These are phyloP conservation scores for Taphrina pruni DNA, from an alignment of 1,139 yeast genomes.

Conservation along the genomic window DNA sequence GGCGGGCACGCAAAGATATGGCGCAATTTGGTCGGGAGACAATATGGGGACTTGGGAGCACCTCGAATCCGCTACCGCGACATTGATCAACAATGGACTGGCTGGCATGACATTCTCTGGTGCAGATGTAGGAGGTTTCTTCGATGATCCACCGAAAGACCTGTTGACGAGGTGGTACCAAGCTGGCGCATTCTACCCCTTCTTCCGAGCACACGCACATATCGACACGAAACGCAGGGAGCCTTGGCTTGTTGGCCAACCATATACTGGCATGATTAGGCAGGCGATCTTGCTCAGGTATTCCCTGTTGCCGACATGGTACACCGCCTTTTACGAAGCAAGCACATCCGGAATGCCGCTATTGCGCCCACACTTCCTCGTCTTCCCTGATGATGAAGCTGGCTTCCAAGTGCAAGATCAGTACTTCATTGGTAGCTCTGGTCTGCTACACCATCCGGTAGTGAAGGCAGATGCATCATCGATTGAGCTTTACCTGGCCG, in stretches of 20 bases:
- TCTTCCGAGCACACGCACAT: conserved; percentile 95
- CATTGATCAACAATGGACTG: conserved; percentile 79
- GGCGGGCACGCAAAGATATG: conserved; percentile 88
- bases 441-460: conserved; percentile 82
- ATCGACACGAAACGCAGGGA: conserved; percentile 90
- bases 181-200: conserved; percentile 93
- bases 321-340: conserved; percentile 77
- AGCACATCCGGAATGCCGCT: conserved; percentile 71
- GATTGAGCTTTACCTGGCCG: conserved; percentile 68
- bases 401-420: conserved; percentile 76
- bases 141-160: conserved; percentile 84
- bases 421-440: conserved; percentile 76
- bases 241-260: conserved; percentile 85
- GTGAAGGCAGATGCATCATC: conserved; percentile 61
- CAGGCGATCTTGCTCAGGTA: conserved; percentile 78
- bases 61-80: conserved; percentile 78
- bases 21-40: conserved; percentile 99
- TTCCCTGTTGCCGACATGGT: conserved; percentile 73
- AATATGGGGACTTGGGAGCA: conserved; percentile 93
- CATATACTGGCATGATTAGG: conserved; percentile 68
- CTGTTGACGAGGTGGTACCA: conserved; percentile 92
- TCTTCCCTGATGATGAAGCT: conserved; percentile 60
- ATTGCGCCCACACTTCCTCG: conserved; percentile 72
- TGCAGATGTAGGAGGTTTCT: conserved; percentile 96
- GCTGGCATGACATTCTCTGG: conserved; percentile 94